Percentiles rank a stretch among this genome's conserved stretches.
Conservation (phyloP, 2,329 filamentous ascomycete species). For the Cladosporium sp. region DNA sequence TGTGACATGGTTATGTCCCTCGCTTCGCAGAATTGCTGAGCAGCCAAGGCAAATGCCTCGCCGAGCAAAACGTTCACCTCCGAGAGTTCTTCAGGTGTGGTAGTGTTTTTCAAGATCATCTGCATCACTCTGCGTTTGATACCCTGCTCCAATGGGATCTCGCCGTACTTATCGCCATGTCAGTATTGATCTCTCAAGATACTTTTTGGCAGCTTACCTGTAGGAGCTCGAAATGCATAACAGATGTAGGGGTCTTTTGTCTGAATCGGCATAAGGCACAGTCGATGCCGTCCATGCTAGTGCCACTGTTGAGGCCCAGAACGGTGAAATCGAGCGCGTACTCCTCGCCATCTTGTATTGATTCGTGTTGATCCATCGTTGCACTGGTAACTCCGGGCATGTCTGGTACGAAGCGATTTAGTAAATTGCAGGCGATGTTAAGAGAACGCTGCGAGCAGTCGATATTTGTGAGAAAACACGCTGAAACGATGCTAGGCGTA, state of each 20-base stretch:
- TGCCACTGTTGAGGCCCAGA: conserved; percentile 58
- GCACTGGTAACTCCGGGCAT: conserved; percentile 2
- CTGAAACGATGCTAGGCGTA: too few relatives aligned
- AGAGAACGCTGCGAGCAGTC: too few relatives aligned
- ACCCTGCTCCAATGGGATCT: conserved; percentile 55
- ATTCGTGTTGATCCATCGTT: not conserved
- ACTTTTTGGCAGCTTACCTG: conserved; percentile 16
- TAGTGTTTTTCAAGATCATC: conserved; percentile 58
- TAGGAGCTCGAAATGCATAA: conserved; percentile 60
- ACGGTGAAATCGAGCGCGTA: conserved; percentile 53
- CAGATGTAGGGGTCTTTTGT: conserved; percentile 54
- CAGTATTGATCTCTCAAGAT: not conserved
- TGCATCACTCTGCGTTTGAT: conserved; percentile 61
- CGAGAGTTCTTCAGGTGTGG: conserved; percentile 56
- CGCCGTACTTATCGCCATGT: conserved; percentile 50
- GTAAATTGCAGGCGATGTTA: too few relatives aligned
- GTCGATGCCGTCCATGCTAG: conserved; percentile 61
- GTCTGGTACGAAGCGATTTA: too few relatives aligned
- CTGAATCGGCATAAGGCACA: conserved; percentile 60
- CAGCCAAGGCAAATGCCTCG: conserved; percentile 58
- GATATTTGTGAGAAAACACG: too few relatives aligned
- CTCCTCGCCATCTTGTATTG: conserved; percentile 18
- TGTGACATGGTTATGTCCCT: conserved; percentile 47
- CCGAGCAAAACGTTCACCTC: conserved; percentile 61
- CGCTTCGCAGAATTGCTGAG: conserved; percentile 52